Evolutionary conservation across 164 flowering plant species (phyloP), one percentile per base, ranked within the genome.

Genomic region (Magnolia kwangsiensis): DNA sequence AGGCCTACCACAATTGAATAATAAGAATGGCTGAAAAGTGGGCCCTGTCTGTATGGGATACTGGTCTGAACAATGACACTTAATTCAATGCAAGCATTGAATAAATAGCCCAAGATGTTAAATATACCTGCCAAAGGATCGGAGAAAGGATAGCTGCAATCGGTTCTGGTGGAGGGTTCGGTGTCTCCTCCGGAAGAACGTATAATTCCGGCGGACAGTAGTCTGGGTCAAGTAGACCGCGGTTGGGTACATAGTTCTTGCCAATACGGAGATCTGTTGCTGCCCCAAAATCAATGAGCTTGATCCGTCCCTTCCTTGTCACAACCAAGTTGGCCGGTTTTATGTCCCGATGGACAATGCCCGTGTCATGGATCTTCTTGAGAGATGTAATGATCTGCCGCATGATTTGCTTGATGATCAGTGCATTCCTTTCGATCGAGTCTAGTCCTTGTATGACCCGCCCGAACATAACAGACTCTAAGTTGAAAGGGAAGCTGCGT

Each of bases 231-330:
- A 96, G 97, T 74, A 94, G 77, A 1, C 86, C 86, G 21, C 85
- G 86, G 63, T 92, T 74, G 0, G 99, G 99, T 11, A 88, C 86
- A 75, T 86, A 94, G 74, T 96, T 96, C 85, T 96, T 96, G 61
- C 99, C 99, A 72, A 96, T 96, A 3, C 98, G 88, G 31, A 96
- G 95, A 74, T 94, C 99, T 11, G 99, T 80, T 27, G 98, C 98
- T 59, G 99, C 99, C 14, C 99, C 99, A 75, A 96, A 96, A 82
- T 96, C 98, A 74, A 96, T 94, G 76, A 96, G 95, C 83, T 96
- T 96, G 76, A 96, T 90, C 80, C 84, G 84, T 21, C 99, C 99
- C 77, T 85, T 88, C 75, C 87, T 93, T 67, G 99, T 94, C 76
- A 96, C 97, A 20, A 96, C 99, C 76, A 96, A 86, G 85, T 96